Base-by-base conservation (phyloP, 1,284 basidiomycete species). In the Leccinum pallidistipes region DNA sequence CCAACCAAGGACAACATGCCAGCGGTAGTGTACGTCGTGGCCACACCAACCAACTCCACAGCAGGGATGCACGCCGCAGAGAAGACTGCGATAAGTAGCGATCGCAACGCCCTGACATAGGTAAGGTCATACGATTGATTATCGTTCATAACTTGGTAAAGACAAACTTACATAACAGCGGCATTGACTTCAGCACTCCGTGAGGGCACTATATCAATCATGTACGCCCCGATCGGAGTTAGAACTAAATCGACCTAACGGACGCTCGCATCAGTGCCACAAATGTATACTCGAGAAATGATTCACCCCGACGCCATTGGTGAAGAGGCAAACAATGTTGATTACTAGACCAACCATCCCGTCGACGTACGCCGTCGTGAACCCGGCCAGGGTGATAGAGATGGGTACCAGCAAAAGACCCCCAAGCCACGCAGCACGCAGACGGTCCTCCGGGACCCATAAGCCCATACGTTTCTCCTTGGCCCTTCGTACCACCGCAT, bases 371-470 rank as follows among this genome's bases (percentile, higher is more conserved):
- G 62, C 18, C 10, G 64, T 72, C 27, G 63, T 53, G 43, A 74
- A 59, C 14, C 72, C 70, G 1, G 60, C 62, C 5, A 63, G 10
- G 2, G 47, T 62, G 36, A 76, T 61, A 18, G 75, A 76, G 10
- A 74, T 7, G 9, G 75, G 75, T 21, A 83, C 73, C 40, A 86
- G 65, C 6, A 84, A 32, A 0, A 75, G 75, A 0, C 77, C 76
- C 12, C 84, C 86, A 8, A 81, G 62, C 47, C 85, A 69, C 0
- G 78, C 77, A 0, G 81, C 83, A 10, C 80, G 76, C 27, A 89
- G 77, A 5, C 87, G 78, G 66, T 88, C 88, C 69, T 90, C 88
- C 0, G 87, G 85, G 3, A 79, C 76, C 82, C 78, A 82, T 14
- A 73, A 64, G 5, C 76, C 85, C 50, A 79, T 79, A 36, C 87